Base-by-base conservation (phyloP, 805 yeast species). In the Candida glaebosa region DNA sequence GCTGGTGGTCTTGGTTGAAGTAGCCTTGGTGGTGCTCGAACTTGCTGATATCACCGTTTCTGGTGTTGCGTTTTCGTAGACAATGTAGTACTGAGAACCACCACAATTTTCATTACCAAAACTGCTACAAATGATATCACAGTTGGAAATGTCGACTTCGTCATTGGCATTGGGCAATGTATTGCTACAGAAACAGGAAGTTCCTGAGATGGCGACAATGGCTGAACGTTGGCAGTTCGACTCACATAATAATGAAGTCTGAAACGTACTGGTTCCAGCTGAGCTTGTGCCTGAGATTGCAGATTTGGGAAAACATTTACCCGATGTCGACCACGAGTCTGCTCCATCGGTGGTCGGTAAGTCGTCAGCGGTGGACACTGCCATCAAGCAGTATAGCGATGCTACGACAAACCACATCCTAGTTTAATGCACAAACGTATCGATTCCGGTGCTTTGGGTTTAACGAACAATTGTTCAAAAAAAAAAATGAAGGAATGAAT, bases 231-330 rank as follows among this genome's bases (percentile, higher is more conserved):
- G 41, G 61, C 96, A 83, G 46, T 68, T 65, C 5, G 53, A 48
- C 43, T 69, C 65, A 59, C 93, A 84, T 53, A 76, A 65, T 5
- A 74, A 66, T 14, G 79, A 73, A 6, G 88, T 73, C 61, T 85
- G 90, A 56, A 65, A 83, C 1, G 59, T 63, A 57, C 75, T 76
- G 2, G 69, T 52, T 22, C 83, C 86, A 45, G 66, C 57, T 41
- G 52, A 56, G n/a, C 56, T 30, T 8, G 38, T 22, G 1, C 43
- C 42, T 9, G 38, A 25, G 2, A 47, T 32, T 4, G 17, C 22
- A 2, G 48, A 44, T 22, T 31, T 25, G 2, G 38, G 20, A 40
- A 31, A 47, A 33, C 50, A 47, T 7, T 18, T 18, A 28, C 50
- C 50, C 14, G 39, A 12, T 24, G 17, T 15, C 9, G 46, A 31